These are phyloP conservation scores for Aspergillus funiculosus DNA, from an alignment of 495 filamentous ascomycete species.

Conservation along the genomic window DNA sequence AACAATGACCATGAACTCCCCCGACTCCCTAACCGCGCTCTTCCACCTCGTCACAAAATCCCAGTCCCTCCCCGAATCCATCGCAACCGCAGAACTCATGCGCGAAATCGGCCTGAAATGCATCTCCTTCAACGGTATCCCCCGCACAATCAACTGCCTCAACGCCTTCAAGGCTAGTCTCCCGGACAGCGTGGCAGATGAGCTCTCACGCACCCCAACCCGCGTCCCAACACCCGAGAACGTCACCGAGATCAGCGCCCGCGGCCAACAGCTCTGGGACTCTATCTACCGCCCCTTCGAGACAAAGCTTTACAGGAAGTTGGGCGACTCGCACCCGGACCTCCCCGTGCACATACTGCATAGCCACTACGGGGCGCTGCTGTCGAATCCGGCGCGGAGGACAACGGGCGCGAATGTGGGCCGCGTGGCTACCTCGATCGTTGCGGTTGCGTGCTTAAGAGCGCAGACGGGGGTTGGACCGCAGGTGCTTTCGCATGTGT, in stretches of 20 bases:
- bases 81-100: conserved; percentile 66
- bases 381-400: conserved; percentile 61
- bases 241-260: conserved; percentile 43
- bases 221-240: conserved; percentile 44
- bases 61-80: conserved; percentile 30
- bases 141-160: conserved; percentile 72
- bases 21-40: conserved; percentile 53
- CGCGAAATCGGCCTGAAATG: conserved; percentile 76
- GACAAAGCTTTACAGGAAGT: conserved; percentile 57
- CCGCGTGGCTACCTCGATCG: conserved; percentile 57
- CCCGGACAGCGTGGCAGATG: conserved; percentile 39
- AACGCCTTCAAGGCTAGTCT: conserved; percentile 56
- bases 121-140: conserved; percentile 80
- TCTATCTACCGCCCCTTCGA: conserved; percentile 69
- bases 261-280: conserved; percentile 61
- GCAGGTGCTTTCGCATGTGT: conserved; percentile 70
- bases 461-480: conserved; percentile 74
- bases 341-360: conserved; percentile 70
- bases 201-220: conserved; percentile 45
- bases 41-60: conserved; percentile 46
- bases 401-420: conserved; percentile 48
- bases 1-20: conserved; percentile 72
- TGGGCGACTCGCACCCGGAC: conserved; percentile 67
- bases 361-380: conserved; percentile 61
- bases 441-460: conserved; percentile 63